Conservation (phyloP, 1,139 yeast genomes). For the Lodderomyces metapsilosis region DNA sequence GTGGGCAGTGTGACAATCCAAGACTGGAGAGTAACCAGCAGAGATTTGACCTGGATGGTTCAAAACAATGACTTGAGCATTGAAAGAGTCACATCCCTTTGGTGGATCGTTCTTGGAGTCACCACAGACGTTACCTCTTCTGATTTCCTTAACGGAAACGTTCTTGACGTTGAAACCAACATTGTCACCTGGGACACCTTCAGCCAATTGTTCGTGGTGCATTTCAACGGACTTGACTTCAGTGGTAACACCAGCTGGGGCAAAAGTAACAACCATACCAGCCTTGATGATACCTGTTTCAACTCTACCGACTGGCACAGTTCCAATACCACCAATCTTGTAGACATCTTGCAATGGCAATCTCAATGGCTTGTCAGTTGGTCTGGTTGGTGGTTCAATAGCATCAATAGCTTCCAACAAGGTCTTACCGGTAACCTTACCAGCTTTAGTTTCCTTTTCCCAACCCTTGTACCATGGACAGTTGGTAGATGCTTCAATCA, state of each 20-base stretch:
- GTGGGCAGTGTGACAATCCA: slow-evolving; percentile 95
- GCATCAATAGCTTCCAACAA: slow-evolving; percentile 86
- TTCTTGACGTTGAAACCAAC: slow-evolving; percentile 95
- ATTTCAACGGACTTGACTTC: slow-evolving; percentile 92
- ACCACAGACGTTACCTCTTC: slow-evolving; percentile 96
- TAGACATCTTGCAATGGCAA: slow-evolving; percentile 89
- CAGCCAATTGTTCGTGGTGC: slow-evolving; percentile 86
- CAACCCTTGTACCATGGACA: slow-evolving; percentile 93
- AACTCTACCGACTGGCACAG: slow-evolving; percentile 94
- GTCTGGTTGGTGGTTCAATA: slow-evolving; percentile 82
- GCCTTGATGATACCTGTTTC: slow-evolving; percentile 91
- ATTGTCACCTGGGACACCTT: slow-evolving; percentile 93
- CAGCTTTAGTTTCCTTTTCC: slow-evolving; percentile 82
- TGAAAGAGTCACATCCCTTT: slow-evolving; percentile 77
- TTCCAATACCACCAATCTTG: slow-evolving; percentile 93
- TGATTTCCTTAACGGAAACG: slow-evolving; percentile 90
- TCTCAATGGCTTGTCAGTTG: slow-evolving; percentile 88
- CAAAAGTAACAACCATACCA: slow-evolving; percentile 87
- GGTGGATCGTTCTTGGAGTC: slow-evolving; percentile 96
- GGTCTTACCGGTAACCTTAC: slow-evolving; percentile 79
- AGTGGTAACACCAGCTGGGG: slow-evolving; percentile 91
- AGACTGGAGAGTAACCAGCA: slow-evolving; percentile 91
- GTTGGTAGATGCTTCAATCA: slow-evolving; percentile 80
- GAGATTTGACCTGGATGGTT: slow-evolving; percentile 95
- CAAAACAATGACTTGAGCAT: slow-evolving; percentile 85